phyloP scores from a whole-genome alignment of 768 basidiomycete species.

The Clitopilus hobsonii region DNA sequence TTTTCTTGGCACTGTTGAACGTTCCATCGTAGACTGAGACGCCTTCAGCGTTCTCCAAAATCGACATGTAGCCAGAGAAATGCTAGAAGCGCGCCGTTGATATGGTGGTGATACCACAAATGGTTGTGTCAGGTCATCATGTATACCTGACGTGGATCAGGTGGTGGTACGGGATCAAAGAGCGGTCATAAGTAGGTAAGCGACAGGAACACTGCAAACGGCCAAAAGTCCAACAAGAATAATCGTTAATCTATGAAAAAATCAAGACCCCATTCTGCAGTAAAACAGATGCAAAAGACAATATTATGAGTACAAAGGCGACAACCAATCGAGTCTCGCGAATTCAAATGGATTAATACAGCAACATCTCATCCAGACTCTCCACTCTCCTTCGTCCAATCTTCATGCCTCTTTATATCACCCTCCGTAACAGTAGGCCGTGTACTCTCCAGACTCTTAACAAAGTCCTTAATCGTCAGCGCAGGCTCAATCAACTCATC shows the following conservation, averaged over 20 bases:
- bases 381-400: conserved; percentile 86
- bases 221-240: too few relatives aligned
- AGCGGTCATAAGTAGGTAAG: too few relatives aligned
- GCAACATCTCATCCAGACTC: conserved; percentile 18
- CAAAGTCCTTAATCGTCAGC: conserved; percentile 72
- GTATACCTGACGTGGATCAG: too few relatives aligned
- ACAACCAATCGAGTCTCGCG: background rate
- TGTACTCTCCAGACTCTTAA: conserved; percentile 72
- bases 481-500: conserved; percentile 91
- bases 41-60: background rate
- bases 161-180: too few relatives aligned
- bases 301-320: background rate
- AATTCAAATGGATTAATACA: background rate
- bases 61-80: background rate
- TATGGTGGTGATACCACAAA: too few relatives aligned
- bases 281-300: background rate
- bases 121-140: too few relatives aligned
- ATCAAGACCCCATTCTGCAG: background rate
- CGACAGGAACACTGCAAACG: too few relatives aligned
- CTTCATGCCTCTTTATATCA: conserved; percentile 80
- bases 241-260: too few relatives aligned
- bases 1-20: background rate
- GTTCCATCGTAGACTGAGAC: background rate
- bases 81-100: background rate
- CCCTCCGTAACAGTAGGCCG: conserved; percentile 85